Percentiles rank a stretch among this genome's conserved stretches.
These are phyloP conservation scores for Arthrinium phaeospermum DNA, from an alignment of 2,329 filamentous ascomycete genomes.

Conservation along the genomic window DNA sequence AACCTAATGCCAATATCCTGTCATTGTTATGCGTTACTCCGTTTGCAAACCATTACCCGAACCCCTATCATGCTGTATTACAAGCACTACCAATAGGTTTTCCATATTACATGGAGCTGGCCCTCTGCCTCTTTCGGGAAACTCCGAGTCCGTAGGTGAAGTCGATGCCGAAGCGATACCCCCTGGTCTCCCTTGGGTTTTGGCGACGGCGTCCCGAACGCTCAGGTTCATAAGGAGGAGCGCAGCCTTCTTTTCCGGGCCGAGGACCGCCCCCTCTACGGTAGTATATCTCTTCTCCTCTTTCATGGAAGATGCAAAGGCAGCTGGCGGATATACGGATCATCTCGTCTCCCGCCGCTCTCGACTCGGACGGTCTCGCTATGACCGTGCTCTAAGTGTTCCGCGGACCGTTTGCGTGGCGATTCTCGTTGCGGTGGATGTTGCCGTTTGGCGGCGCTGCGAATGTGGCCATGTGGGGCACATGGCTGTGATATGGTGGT, in stretches of 20 bases:
- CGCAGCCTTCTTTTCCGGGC: slow-evolving; percentile 52
- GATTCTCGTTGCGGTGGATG: slow-evolving; percentile 25
- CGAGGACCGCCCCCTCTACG: slow-evolving; percentile 23
- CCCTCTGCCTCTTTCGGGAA: slow-evolving; percentile 47
- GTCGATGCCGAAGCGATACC: slow-evolving; percentile 28
- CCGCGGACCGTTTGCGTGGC: slow-evolving; percentile 35
- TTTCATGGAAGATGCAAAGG: neutral
- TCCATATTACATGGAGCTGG: slow-evolving; percentile 42
- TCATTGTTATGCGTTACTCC: neutral
- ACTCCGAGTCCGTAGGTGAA: slow-evolving; percentile 32
- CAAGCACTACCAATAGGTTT: neutral
- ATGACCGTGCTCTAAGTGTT: slow-evolving; percentile 36
- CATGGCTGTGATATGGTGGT: slow-evolving; percentile 15
- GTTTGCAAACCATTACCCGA: neutral
- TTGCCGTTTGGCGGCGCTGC: slow-evolving; percentile 22
- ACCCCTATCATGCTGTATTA: neutral
- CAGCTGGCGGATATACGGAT: neutral
- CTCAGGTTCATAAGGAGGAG: slow-evolving; percentile 55
- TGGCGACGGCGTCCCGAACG: slow-evolving; percentile 41
- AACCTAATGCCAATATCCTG: neutral
- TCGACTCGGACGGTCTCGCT: slow-evolving; percentile 28
- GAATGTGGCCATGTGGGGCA: neutral
- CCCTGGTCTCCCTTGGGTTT: slow-evolving; percentile 19
- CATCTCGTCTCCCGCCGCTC: neutral
- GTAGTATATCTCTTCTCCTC: neutral